Evolutionary conservation across 1,139 yeast genomes (phyloP), one percentile per base, ranked within the genome.

Genomic region (Geotrichum bryndzae): DNA sequence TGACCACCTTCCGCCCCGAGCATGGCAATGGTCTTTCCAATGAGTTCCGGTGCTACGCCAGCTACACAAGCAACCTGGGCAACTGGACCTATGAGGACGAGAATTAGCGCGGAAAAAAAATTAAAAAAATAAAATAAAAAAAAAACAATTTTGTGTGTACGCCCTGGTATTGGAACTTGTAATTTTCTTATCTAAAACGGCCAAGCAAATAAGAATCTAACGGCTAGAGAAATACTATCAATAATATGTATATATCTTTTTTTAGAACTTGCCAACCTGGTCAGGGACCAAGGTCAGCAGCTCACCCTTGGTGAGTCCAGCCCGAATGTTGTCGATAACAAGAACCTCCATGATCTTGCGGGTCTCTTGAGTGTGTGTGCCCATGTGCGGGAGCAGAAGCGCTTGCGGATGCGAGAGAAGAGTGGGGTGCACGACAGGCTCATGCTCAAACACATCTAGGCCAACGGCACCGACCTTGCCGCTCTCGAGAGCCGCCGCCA

Each of bases 11-110:
- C 73, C 73, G 74, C 57, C 97, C 97, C 0, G 87, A 87, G 67
- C 97, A 91, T 71, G 86, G 86, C 62, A 88, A 89, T 68, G 96
- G 96, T 0, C 79, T 91, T 63, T 86, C 92, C 70, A 91, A 91
- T 72, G 97, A 91, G 74, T 91, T 90, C 72, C 78, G 90, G 68
- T 90, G 96, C 69, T 90, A 89, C 70, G 90, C 97, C 0, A 82
- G 84, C 54, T 88, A 84, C 68, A 94, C 87, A 70, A 79, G 87
- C 61, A 68, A 70, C 1, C 27, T 53, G 31, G 53, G 51, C n/a
- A 72, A 74, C 55, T 84, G 88, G 88, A 75, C 45, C 4, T 13
- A 35, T 35, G 45, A 35, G 10, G 45, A 35, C 4, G 46, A 27
- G 2, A 46, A 23, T n/a, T 29, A 46, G n/a, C 23, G 18, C 18